phyloP scores from a whole-genome alignment of 2,329 filamentous ascomycete species.

The Nemania sp. region DNA sequence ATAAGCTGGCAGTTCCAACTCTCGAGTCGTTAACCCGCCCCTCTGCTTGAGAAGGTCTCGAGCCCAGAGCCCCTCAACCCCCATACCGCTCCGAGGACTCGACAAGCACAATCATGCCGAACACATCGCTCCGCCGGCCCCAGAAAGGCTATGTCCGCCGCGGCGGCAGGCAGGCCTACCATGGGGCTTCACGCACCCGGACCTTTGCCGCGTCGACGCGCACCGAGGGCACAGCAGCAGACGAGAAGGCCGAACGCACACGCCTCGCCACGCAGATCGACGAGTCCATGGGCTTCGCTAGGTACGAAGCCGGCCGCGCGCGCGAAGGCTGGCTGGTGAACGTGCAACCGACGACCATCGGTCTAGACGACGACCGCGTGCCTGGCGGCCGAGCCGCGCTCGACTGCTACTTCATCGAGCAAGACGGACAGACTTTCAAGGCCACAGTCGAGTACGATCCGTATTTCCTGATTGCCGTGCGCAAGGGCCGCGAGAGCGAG shows the following conservation, averaged over 20 bases:
- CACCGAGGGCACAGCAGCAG: slow-evolving; percentile 83
- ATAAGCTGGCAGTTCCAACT: slow-evolving; percentile 5
- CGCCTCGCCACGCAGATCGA: slow-evolving; percentile 87
- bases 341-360: slow-evolving; percentile 82
- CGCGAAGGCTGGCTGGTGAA: slow-evolving; percentile 94
- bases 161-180: slow-evolving; percentile 68
- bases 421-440: slow-evolving; percentile 89
- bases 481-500: slow-evolving; percentile 84
- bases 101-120: slow-evolving; percentile 52
- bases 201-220: slow-evolving; percentile 79
- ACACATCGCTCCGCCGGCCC: slow-evolving; percentile 61
- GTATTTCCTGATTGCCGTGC: slow-evolving; percentile 91
- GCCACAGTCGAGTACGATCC: slow-evolving; percentile 95
- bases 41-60: slow-evolving; percentile 6
- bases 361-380: slow-evolving; percentile 73
- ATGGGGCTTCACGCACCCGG: slow-evolving; percentile 68
- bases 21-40: slow-evolving; percentile 14
- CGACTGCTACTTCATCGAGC: slow-evolving; percentile 96
- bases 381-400: slow-evolving; percentile 85
- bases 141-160: slow-evolving; percentile 70
- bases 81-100: not conserved
- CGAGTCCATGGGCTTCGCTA: slow-evolving; percentile 89
- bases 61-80: slow-evolving; percentile 8
- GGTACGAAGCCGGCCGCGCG: slow-evolving; percentile 82
- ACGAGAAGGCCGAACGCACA: slow-evolving; percentile 88